Base-by-base conservation (phyloP, 73 alveolate genomes). In the Tetrahymena thermophila region DNA sequence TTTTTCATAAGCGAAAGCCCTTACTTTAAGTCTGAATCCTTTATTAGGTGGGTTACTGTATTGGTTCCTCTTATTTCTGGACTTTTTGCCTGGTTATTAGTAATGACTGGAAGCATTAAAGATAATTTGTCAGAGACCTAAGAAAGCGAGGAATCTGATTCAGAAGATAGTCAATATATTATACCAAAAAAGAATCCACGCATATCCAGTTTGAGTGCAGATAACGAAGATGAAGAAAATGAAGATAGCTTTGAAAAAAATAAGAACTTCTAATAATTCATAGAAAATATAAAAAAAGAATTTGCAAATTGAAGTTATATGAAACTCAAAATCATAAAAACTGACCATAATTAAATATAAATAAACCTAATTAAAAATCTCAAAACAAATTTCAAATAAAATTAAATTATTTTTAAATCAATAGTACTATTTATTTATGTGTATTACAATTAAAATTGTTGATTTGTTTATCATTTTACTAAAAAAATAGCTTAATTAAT, bases 21-120 rank as follows among this genome's bases (percentile, higher is more conserved):
- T 35, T 85, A 85, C 93, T 71, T 95, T 23, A 94, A 95, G 35
- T 43, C 83, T 50, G 97, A 50, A 95, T 28, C 42, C 3, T 44
- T 89, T 31, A 93, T 95, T 10, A 89, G 97, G 40, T 95, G 97
- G 97, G 56, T 95, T 34, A 95, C 97, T 55, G 97, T 95, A 0
- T 57, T 93, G 23, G 95, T 95, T 31, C 97, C 97, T 5, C 93
- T 94, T 43, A 35, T 43, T 21, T 44, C 94, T 55, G 93, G 95
- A 85, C 37, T 95, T 34, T 25, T 34, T 21, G 97, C 95, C 38
- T 89, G 97, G 94, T 17, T 89, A 34, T 50, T 95, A 35, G 97
- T 95, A 40, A 71, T 95, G 57, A 89, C 94, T 9, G 97, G 85
- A 21, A 89, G 93, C 31, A 71, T 71, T 1, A 71, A 71, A 13